Evolutionary conservation across 2,329 filamentous ascomycete species (phyloP), one percentile per base, ranked within the genome.

Genomic region (Xenoacremonium recifei): DNA sequence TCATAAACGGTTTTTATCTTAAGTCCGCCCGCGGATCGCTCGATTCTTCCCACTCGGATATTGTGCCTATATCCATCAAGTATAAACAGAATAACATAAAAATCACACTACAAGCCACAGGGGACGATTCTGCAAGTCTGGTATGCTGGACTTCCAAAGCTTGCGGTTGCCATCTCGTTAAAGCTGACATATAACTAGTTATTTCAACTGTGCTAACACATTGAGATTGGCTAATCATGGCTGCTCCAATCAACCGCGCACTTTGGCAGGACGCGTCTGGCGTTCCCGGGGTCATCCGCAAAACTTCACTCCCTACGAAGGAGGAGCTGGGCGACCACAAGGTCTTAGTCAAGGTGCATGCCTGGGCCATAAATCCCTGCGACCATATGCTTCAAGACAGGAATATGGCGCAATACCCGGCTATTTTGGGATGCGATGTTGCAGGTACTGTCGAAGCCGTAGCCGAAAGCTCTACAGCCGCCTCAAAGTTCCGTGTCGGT

Each of bases 371-470:
- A 25, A 64, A 64, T 31, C 61, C 59, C 2, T 49, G 60, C 11
- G 59, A 64, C 15, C 35, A 49, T 20, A 40, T 45, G 25, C 54
- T 59, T 11, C 58, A 62, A 34, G 35, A 49, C 27, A 38, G 47
- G n/a, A 37, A 46, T 15, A 51, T 49, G 42, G 45, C 42, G 30
- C 45, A 42, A 12, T 67, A 59, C 41, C 64, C 62, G 4, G 42
- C 44, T 16, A 54, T 72, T 20, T 50, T 39, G 43, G 66, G 59
- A 1, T 51, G 49, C 18, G 65, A 59, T 47, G 59, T 57, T 29
- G 56, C 66, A 1, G 65, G 66, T 3, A 55, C 54, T 7, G 58
- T 68, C 5, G 52, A 55, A 4, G 52, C 60, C 7, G 46, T 67
- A 4, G 63, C 64, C 3, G 23, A 7, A 13, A 13, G 23, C 23